phyloP scores from a whole-genome alignment of 2,329 filamentous ascomycete genomes.

The Onygenales sp. region DNA sequence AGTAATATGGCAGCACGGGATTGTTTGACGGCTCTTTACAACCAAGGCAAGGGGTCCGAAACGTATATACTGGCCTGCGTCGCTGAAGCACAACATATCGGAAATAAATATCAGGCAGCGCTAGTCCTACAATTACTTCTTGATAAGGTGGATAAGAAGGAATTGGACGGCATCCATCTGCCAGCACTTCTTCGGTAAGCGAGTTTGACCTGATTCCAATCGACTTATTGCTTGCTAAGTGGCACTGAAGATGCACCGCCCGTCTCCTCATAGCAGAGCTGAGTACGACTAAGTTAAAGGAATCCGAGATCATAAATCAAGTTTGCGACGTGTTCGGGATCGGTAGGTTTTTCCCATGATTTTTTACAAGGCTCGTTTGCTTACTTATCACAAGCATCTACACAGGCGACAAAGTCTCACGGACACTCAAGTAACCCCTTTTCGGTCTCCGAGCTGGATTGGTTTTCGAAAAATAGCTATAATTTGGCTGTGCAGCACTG shows the following conservation, averaged over 20 bases:
- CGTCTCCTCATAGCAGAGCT: slow-evolving; percentile 38
- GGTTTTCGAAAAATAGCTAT: slow-evolving; percentile 77
- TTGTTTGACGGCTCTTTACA: slow-evolving; percentile 54
- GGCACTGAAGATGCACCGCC: slow-evolving; percentile 30
- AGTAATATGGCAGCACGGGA: slow-evolving; percentile 41
- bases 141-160: slow-evolving; percentile 42
- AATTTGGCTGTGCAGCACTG: slow-evolving; percentile 61
- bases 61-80: slow-evolving; percentile 72
- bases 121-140: slow-evolving; percentile 52
- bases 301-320: slow-evolving; percentile 30
- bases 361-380: not conserved
- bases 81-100: slow-evolving; percentile 60
- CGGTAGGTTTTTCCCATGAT: slow-evolving; percentile 22
- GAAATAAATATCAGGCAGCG: slow-evolving; percentile 52
- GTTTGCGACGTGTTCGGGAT: slow-evolving; percentile 48
- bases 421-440: slow-evolving; percentile 44
- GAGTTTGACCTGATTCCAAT: slow-evolving; percentile 11
- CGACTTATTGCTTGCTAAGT: not conserved
- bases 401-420: slow-evolving; percentile 33
- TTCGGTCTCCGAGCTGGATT: slow-evolving; percentile 59
- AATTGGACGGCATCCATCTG: slow-evolving; percentile 45
- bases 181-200: slow-evolving; percentile 55
- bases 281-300: slow-evolving; percentile 18
- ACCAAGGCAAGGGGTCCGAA: slow-evolving; percentile 42
- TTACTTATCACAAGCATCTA: slow-evolving; percentile 25